phyloP scores from a whole-genome alignment of 352 stramenopile genomes.

The Phytophthora hybrid region DNA sequence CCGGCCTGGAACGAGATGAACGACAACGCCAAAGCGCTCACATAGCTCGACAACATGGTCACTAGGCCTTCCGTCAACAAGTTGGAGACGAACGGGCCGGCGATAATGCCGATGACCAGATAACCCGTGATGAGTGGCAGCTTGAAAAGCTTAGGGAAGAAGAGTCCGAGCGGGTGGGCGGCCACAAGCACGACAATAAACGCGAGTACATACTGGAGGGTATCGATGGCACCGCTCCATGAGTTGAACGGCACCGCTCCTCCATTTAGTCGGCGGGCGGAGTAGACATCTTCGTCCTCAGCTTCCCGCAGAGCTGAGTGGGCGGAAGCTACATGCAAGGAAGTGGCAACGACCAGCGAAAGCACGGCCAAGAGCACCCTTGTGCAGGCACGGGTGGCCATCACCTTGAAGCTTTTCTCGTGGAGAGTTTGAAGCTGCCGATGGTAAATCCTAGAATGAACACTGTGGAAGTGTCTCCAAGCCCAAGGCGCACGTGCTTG shows the following conservation, averaged over 20 bases:
- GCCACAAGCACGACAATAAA: constrained; percentile 68
- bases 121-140: constrained; percentile 77
- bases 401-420: constrained; percentile 27
- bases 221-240: constrained; percentile 45
- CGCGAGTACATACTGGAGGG: constrained; percentile 50
- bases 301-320: constrained; percentile 24
- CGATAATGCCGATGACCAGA: constrained; percentile 63
- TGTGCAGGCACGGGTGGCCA: constrained; percentile 20
- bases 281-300: constrained; percentile 13
- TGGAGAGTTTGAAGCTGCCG: constrained; percentile 11
- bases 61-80: constrained; percentile 50
- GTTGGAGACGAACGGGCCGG: constrained; percentile 65
- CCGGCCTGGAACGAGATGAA: constrained; percentile 82
- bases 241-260: constrained; percentile 45
- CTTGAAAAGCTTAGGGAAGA: constrained; percentile 66
- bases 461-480: neutral
- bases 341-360: constrained; percentile 27
- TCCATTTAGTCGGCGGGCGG: constrained; percentile 26
- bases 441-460: constrained; percentile 36
- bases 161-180: constrained; percentile 66
- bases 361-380: constrained; percentile 21
- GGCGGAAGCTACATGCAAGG: constrained; percentile 23
- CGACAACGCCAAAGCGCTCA: constrained; percentile 69
- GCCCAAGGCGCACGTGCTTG: constrained; percentile 16
- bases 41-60: constrained; percentile 53